phyloP scores from a whole-genome alignment of 805 yeast genomes.

The Diddensiella santjacobensis region DNA sequence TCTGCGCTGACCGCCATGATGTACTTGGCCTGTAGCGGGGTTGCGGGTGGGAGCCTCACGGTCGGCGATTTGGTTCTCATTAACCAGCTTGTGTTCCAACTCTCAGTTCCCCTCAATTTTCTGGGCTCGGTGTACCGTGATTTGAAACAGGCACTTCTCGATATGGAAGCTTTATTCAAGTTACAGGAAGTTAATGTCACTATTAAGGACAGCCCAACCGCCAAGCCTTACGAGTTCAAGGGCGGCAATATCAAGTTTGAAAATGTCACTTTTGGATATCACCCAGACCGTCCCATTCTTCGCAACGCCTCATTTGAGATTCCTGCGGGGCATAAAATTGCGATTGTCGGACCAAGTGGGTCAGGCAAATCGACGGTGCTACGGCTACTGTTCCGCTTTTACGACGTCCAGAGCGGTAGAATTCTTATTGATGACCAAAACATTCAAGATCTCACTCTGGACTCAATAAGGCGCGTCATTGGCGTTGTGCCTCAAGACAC shows the following conservation, averaged over 20 bases:
- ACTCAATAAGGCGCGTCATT: conserved; percentile 64
- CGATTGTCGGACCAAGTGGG: conserved; percentile 95
- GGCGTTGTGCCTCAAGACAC: conserved; percentile 99
- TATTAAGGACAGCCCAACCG: conserved; percentile 59
- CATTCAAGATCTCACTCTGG: conserved; percentile 67
- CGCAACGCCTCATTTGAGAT: conserved; percentile 76
- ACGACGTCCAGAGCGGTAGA: conserved; percentile 75
- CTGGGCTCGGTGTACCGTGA: conserved; percentile 95
- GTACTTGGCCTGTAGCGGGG: conserved; percentile 97
- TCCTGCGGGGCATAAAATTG: conserved; percentile 88
- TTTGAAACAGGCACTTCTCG: conserved; percentile 84
- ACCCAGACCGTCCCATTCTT: conserved; percentile 81
- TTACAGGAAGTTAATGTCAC: conserved; percentile 70
- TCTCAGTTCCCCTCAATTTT: conserved; percentile 91
- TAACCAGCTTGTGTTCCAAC: conserved; percentile 92
- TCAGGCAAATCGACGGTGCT: conserved; percentile 91
- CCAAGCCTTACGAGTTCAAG: conserved; percentile 54
- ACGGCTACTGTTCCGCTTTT: conserved; percentile 80
- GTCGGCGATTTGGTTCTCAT: conserved; percentile 95
- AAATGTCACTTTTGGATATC: conserved; percentile 90
- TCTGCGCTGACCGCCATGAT: conserved; percentile 92
- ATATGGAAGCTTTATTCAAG: conserved; percentile 92
- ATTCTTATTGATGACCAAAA: conserved; percentile 88
- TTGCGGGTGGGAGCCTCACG: conserved; percentile 72
- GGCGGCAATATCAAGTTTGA: conserved; percentile 85